These are phyloP conservation scores for Brassica hybrid DNA, from an alignment of 441 rosid genomes.

Conservation along the genomic window DNA sequence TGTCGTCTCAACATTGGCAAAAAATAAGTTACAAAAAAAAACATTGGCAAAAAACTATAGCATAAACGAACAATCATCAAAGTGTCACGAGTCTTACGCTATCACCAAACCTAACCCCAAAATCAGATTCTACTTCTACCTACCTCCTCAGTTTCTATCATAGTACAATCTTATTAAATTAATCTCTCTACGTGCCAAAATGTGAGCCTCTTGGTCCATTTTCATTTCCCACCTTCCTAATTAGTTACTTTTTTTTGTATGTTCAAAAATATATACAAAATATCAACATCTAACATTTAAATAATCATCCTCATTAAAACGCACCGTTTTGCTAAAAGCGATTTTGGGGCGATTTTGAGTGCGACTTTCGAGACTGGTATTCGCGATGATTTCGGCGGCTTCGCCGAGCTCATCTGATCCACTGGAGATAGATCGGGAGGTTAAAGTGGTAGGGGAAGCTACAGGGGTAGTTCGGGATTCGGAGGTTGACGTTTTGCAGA, in stretches of 20 bases:
- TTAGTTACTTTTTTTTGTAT: background rate
- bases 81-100: constrained; percentile 29
- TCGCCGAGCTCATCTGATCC: no score
- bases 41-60: background rate
- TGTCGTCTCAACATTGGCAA: background rate
- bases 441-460: no score
- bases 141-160: constrained; percentile 17
- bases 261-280: background rate
- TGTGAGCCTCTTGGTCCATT: constrained; percentile 4
- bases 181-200: constrained; percentile 13
- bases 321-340: no score
- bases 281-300: no score
- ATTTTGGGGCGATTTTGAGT: no score
- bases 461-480: no score
- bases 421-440: no score
- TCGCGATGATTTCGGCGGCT: no score
- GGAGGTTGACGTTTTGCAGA: no score
- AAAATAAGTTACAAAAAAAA: background rate
- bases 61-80: constrained; percentile 1
- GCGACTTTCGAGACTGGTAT: no score
- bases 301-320: no score
- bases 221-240: constrained; percentile 19
- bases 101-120: constrained; percentile 26
- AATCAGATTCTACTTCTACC: constrained; percentile 24
- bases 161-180: constrained; percentile 3